Base-by-base conservation (phyloP, 1,139 yeast genomes). In the Nadsonia starkeyi-henricii region DNA sequence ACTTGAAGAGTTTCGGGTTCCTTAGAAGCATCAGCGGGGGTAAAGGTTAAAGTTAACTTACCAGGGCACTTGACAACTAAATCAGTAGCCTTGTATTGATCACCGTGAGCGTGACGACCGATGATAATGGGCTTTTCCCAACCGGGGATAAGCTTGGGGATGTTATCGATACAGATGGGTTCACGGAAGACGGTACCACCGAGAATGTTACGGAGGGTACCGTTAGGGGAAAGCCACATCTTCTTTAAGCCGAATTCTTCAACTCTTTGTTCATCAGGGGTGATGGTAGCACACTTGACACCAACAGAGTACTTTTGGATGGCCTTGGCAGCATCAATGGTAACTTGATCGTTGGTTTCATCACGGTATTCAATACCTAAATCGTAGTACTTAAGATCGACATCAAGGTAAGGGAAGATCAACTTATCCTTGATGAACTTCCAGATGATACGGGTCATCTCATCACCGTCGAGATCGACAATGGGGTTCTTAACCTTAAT, bases 401-500 rank as follows among this genome's bases (percentile, higher is more conserved):
- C 70, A 57, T 83, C 83, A 60, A 84, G 69, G 64, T 77, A 81
- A 36, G 94, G 94, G 51, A 73, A 67, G 62, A 84, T 78, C 62
- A 84, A 73, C 63, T 80, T 75, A 18, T 21, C 19, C 65, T 79
- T 82, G 67, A 85, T 85, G 61, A 78, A 72, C 58, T 81, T 75
- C 95, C 95, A 85, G 68, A 85, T 85, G 62, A 85, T 83, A 62
- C 95, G 75, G 57, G 95, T 85, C 88, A 82, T 84, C 69, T 84
- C 94, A 65, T 84, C 94, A 57, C 94, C 94, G 62, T 84, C 94
- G 75, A 84, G 72, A 62, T 84, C 94, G 53, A 84, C 94, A 56
- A 84, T 69, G 56, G 94, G 94, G 56, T 73, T 78, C 61, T 75
- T 73, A 49, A 84, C 94, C 56, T 75, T 74, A 63, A 84, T 78